Percentiles rank a stretch among this genome's conserved stretches.
phyloP scores from a whole-genome alignment of 768 basidiomycete genomes.

The Butyriboletus loyo region DNA sequence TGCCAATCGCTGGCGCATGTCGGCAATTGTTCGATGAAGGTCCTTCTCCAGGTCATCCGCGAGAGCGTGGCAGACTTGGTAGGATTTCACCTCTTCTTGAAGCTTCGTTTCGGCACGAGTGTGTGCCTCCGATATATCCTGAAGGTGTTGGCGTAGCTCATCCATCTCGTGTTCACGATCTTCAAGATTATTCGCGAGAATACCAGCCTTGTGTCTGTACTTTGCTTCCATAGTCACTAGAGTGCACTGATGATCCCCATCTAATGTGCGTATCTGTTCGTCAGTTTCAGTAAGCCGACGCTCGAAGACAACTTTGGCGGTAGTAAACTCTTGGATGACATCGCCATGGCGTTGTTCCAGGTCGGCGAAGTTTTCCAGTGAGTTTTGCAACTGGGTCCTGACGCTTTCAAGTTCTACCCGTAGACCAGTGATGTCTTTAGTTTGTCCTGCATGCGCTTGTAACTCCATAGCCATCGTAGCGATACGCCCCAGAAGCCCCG shows the following conservation, averaged over 20 bases:
- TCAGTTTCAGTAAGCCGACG: slow-evolving; percentile 24
- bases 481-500: slow-evolving; percentile 30
- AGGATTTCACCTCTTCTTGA: slow-evolving; percentile 24
- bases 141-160: slow-evolving; percentile 37
- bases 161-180: slow-evolving; percentile 36
- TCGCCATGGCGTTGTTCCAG: slow-evolving; percentile 27
- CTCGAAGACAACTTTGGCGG: slow-evolving; percentile 31
- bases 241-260: slow-evolving; percentile 23
- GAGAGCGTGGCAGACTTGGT: slow-evolving; percentile 24
- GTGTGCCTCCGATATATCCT: slow-evolving; percentile 36
- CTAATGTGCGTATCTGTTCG: slow-evolving; percentile 23
- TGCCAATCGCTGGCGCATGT: slow-evolving; percentile 40
- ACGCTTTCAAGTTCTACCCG: slow-evolving; percentile 25
- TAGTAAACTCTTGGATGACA: slow-evolving; percentile 23
- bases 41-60: slow-evolving; percentile 35
- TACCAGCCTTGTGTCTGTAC: slow-evolving; percentile 30
- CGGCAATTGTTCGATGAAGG: slow-evolving; percentile 36
- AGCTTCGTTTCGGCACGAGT: slow-evolving; percentile 30
- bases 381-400: slow-evolving; percentile 19
- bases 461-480: slow-evolving; percentile 18
- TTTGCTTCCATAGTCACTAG: slow-evolving; percentile 32
- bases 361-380: slow-evolving; percentile 22
- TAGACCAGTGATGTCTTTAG: slow-evolving; percentile 20
- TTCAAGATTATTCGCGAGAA: slow-evolving; percentile 38
- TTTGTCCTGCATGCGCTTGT: slow-evolving; percentile 9